Conservation (phyloP, 495 filamentous ascomycete genomes). For the Rhypophila decipiens region DNA sequence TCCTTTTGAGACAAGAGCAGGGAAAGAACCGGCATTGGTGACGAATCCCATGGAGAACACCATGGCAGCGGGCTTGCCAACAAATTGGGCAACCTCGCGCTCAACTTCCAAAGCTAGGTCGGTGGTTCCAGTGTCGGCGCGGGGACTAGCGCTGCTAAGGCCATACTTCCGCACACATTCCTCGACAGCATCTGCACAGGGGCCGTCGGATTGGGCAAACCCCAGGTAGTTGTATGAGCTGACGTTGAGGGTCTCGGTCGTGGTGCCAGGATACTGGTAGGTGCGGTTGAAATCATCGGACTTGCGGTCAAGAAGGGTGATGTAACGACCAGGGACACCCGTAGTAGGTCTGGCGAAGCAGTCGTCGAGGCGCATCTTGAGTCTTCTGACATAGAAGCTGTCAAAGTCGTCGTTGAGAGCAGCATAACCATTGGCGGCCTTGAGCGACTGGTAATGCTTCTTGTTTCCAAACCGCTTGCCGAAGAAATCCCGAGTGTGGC, state of each 20-base stretch:
- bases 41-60: constrained; percentile 98
- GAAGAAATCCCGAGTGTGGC: constrained; percentile 95
- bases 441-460: constrained; percentile 76
- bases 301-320: constrained; percentile 81
- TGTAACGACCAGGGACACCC: constrained; percentile 88
- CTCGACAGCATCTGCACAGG: constrained; percentile 91
- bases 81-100: constrained; percentile 79
- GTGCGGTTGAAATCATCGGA: constrained; percentile 83
- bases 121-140: constrained; percentile 76
- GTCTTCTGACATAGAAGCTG: constrained; percentile 89
- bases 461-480: constrained; percentile 85
- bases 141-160: constrained; percentile 70
- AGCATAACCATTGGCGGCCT: constrained; percentile 79
- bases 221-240: constrained; percentile 99
- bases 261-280: constrained; percentile 81
- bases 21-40: constrained; percentile 87
- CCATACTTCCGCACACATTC: constrained; percentile 78
- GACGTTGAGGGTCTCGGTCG: constrained; percentile 95
- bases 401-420: constrained; percentile 98
- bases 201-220: constrained; percentile 95
- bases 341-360: constrained; percentile 89
- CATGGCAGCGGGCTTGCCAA: constrained; percentile 90
- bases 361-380: constrained; percentile 93
- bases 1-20: constrained; percentile 83
- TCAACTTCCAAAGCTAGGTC: constrained; percentile 88